Base-by-base conservation (phyloP, 2,329 filamentous ascomycete genomes). In the Zymoseptoria pseudotritici region DNA sequence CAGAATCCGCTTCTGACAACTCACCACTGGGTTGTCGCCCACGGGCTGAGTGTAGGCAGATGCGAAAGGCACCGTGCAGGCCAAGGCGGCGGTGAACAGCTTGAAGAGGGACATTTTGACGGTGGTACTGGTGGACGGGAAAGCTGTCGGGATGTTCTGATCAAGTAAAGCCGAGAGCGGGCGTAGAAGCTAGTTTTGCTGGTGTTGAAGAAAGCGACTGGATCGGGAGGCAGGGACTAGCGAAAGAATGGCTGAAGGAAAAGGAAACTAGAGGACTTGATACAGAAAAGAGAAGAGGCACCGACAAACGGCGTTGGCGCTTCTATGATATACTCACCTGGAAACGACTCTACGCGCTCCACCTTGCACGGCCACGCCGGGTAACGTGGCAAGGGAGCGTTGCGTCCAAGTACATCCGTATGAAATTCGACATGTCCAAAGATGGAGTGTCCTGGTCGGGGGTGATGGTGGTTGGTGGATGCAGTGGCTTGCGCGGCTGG, bases 61-160 rank as follows among this genome's bases (percentile, higher is more conserved):
- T 63, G 61, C 17, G 82, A 85, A 54, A 83, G 77, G 49, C 67
- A 70, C 75, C 26, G 77, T 71, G 62, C 76, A 73, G 63, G 81
- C 78, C 61, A 85, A 74, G 74, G 79, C 79, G 66, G 82, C 77
- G 54, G 84, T 73, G 66, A 82, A 78, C 67, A 84, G 73, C 62
- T 78, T 71, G 64, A 82, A 72, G 67, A 80, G 66, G 63, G 59
- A 65, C 58, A 61, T 62, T 9, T 29, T 65, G 60, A 56, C 53
- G 54, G 57, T 56, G 36, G 54, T 55, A 54, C 63, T 61, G 63
- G 66, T 66, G 62, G 58, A 61, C 55, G n/a, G 50, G 55, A 26
- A 20, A n/a, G 58, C 26, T 29, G 36, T 46, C 11, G 36, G 13
- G 22, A 49, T 57, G 61, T 20, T 19, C n/a, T 31, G 42, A 19